Percentiles rank a stretch among this genome's conserved stretches.
These are phyloP conservation scores for Polyporus arcularius DNA, from an alignment of 768 basidiomycete genomes.

Conservation along the genomic window DNA sequence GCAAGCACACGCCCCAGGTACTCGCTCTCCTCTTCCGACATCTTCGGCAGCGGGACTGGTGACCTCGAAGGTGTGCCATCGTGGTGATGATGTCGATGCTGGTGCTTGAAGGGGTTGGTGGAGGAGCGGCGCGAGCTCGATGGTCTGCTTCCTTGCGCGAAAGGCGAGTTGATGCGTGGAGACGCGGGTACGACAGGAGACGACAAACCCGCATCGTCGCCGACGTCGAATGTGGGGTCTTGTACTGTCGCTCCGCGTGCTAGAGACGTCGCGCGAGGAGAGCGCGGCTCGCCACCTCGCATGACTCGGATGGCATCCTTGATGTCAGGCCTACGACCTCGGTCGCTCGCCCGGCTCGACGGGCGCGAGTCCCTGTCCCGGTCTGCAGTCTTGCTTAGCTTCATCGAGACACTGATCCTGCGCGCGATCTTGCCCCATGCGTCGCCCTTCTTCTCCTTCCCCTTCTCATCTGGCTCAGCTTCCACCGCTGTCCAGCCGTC, in stretches of 20 bases:
- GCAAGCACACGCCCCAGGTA: conserved; percentile 73
- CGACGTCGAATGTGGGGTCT: conserved; percentile 8
- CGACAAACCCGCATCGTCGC: conserved; percentile 8
- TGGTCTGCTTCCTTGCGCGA: neutral
- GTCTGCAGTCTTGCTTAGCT: conserved; percentile 34
- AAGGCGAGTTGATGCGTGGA: conserved; percentile 1
- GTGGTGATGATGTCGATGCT: neutral
- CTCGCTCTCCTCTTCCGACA: conserved; percentile 55
- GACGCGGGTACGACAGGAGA: conserved; percentile 8
- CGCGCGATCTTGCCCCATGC: conserved; percentile 67
- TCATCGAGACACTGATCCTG: conserved; percentile 61
- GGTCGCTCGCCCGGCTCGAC: conserved; percentile 23
- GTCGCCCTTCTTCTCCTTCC: conserved; percentile 38
- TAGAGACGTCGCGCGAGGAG: conserved; percentile 7
- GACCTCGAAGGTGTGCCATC: conserved; percentile 36
- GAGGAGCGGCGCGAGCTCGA: conserved; percentile 14
- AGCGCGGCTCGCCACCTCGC: conserved; percentile 11
- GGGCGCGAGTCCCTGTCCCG: conserved; percentile 29
- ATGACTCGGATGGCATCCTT: conserved; percentile 34
- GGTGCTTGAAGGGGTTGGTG: conserved; percentile 12
- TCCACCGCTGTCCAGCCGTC: conserved; percentile 38
- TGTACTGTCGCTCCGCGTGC: conserved; percentile 5
- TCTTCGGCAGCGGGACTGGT: conserved; percentile 51
- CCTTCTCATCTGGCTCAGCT: conserved; percentile 19
- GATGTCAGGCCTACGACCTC: conserved; percentile 25